phyloP scores from a whole-genome alignment of 345 rosid species.

The Boechera divaricarpa region DNA sequence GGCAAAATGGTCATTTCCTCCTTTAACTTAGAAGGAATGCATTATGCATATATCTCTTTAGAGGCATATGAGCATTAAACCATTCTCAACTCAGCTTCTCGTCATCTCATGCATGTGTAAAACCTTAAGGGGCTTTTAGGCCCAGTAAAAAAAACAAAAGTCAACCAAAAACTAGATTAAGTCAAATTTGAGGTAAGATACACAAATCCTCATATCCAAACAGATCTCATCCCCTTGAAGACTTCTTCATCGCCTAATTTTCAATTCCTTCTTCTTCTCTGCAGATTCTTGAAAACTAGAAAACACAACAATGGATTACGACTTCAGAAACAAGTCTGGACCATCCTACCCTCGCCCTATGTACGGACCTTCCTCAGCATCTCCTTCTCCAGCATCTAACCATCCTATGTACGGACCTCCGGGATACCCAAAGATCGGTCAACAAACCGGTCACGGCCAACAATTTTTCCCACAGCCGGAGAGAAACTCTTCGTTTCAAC shows the following conservation, averaged over 20 bases:
- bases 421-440: constrained; percentile 72
- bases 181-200: constrained; percentile 4
- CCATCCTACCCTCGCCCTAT: constrained; percentile 52
- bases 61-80: no score
- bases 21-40: no score
- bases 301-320: constrained; percentile 52
- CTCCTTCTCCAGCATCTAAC: constrained; percentile 45
- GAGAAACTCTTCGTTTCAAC: constrained; percentile 54
- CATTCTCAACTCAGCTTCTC: no score
- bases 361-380: constrained; percentile 51
- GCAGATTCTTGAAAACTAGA: neutral
- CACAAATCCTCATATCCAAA: constrained; percentile 14
- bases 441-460: constrained; percentile 50
- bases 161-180: neutral
- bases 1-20: no score
- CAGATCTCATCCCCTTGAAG: constrained; percentile 9
- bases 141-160: neutral
- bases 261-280: neutral
- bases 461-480: constrained; percentile 49
- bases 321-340: constrained; percentile 56
- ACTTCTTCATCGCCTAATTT: constrained; percentile 4
- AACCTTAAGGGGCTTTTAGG: neutral
- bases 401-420: constrained; percentile 62
- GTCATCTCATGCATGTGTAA: neutral
- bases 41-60: no score